phyloP scores from a whole-genome alignment of 1,139 yeast species.

The Taphrina sp. region DNA sequence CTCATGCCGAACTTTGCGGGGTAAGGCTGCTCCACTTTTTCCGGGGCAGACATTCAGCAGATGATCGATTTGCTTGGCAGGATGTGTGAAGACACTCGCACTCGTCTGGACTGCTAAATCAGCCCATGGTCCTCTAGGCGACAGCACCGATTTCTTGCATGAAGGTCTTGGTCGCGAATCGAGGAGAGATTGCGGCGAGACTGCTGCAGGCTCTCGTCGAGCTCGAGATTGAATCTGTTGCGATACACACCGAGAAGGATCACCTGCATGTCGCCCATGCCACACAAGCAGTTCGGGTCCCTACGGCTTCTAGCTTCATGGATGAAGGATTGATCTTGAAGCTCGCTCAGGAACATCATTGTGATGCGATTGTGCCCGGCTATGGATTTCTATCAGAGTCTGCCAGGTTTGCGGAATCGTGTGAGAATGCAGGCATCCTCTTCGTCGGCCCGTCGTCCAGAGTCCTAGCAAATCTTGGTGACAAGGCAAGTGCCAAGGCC shows the following conservation, averaged over 20 bases:
- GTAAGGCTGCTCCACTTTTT: too few species aligned
- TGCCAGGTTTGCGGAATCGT: constrained; percentile 89
- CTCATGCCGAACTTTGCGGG: too few species aligned
- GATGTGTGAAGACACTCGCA: too few species aligned
- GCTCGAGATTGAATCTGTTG: constrained; percentile 94
- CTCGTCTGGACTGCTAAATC: too few species aligned
- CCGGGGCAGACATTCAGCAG: too few species aligned
- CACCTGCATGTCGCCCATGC: constrained; percentile 91
- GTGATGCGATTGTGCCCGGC: constrained; percentile 95
- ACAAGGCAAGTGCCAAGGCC: constrained; percentile 94
- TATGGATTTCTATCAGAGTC: constrained; percentile 95
- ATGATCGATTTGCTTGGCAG: too few species aligned
- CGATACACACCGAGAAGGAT: constrained; percentile 95
- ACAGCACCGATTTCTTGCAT: too few species aligned
- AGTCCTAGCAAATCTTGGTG: constrained; percentile 69
- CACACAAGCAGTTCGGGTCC: constrained; percentile 63
- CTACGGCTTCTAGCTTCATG: constrained; percentile 89
- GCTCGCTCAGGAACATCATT: constrained; percentile 78
- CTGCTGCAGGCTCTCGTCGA: constrained; percentile 88
- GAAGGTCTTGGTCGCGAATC: constrained; percentile 80
- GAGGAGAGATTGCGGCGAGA: constrained; percentile 97
- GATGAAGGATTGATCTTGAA: constrained; percentile 75
- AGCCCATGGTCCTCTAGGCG: too few species aligned
- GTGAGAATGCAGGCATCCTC: constrained; percentile 75
- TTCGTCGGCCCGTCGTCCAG: constrained; percentile 80